These are phyloP conservation scores for Lachnellula subtilissima DNA, from an alignment of 2,329 filamentous ascomycete species.

Conservation along the genomic window DNA sequence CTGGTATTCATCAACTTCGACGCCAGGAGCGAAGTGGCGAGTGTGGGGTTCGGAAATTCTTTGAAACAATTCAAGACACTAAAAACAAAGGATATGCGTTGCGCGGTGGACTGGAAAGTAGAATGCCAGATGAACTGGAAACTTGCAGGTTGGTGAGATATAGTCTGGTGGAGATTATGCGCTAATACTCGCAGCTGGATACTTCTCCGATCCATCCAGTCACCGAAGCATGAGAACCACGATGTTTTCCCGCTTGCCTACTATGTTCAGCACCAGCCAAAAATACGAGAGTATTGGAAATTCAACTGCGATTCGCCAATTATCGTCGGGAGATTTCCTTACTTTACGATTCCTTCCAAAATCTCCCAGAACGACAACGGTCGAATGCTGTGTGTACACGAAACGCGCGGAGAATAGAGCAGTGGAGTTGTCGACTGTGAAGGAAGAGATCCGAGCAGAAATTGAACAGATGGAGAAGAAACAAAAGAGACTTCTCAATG, in stretches of 20 bases:
- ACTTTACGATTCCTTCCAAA: slow-evolving; percentile 5
- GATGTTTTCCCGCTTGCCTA: neutral
- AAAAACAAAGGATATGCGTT: slow-evolving; percentile 13
- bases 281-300: neutral
- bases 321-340: neutral
- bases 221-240: neutral
- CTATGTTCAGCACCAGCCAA: neutral
- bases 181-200: slow-evolving; percentile 6
- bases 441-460: neutral
- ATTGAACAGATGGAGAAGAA: neutral
- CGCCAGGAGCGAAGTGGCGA: neutral
- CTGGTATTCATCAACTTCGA: slow-evolving; percentile 27
- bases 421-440: neutral
- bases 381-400: slow-evolving; percentile 5
- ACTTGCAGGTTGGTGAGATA: slow-evolving; percentile 20
- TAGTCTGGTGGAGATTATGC: neutral
- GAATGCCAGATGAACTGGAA: slow-evolving; percentile 28
- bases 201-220: neutral
- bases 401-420: neutral
- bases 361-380: slow-evolving; percentile 2
- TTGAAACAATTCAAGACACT: slow-evolving; percentile 4
- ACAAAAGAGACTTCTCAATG: neutral
- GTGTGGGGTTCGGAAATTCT: neutral
- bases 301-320: neutral
- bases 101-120: slow-evolving; percentile 22